Conservation (phyloP, 805 yeast species). For the Torulaspora delbrueckii region DNA sequence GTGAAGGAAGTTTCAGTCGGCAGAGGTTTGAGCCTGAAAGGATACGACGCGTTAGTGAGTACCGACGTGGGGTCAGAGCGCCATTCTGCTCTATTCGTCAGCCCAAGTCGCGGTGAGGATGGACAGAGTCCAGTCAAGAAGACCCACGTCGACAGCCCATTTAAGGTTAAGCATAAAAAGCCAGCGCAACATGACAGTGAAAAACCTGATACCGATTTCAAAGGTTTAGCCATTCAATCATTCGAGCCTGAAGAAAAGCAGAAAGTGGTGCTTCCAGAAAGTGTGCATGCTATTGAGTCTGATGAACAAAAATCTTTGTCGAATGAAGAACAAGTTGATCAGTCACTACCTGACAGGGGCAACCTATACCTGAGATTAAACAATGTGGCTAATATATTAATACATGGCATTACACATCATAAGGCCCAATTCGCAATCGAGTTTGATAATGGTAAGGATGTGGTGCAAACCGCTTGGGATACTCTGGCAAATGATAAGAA, state of each 20-base stretch:
- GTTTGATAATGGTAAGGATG: constrained; percentile 75
- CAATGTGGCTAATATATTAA: constrained; percentile 42
- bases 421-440: constrained; percentile 49
- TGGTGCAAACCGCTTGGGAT: constrained; percentile 58
- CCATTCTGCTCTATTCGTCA: constrained; percentile 5
- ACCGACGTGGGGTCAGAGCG: constrained; percentile 12
- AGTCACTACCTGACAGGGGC: constrained; percentile 37
- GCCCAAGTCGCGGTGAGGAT: background rate
- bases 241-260: background rate
- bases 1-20: constrained; percentile 22
- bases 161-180: constrained; percentile 21
- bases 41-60: constrained; percentile 17
- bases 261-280: background rate
- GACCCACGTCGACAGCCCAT: constrained; percentile 30
- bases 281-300: background rate
- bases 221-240: background rate
- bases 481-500: constrained; percentile 27
- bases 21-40: constrained; percentile 22
- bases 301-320: background rate
- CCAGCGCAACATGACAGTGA: background rate
- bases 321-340: background rate
- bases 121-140: constrained; percentile 13
- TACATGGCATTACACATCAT: constrained; percentile 44
- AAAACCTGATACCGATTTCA: background rate
- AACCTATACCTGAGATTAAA: constrained; percentile 49